Evolutionary conservation across 805 yeast genomes (phyloP), one percentile per base, ranked within the genome.

Genomic region (Teunomyces stri): DNA sequence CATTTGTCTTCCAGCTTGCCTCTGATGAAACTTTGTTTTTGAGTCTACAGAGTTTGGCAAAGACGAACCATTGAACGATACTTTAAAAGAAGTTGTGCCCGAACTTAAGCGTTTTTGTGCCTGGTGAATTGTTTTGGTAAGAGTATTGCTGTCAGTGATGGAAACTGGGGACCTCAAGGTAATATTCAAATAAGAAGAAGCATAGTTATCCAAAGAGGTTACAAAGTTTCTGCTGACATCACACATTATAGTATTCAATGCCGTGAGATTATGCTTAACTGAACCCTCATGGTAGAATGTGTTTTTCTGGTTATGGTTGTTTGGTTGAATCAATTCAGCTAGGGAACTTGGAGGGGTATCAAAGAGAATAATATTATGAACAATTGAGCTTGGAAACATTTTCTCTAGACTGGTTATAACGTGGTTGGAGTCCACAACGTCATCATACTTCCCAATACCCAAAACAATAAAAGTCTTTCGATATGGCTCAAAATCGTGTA

Each of bases 401-500:
- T 65, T 68, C 42, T 70, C 72, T 43, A 90, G 69, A n/a, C 64
- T 60, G 1, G 52, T 56, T 37, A 78, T 51, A 37, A 22, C n/a
- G 16, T 4, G 9, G 6, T 37, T 20, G 6, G 41, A 39, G 11
- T 53, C 49, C 1, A 42, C 29, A 5, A 43, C 40, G 4, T 42
- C 50, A 4, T 43, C 49, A 60, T 69, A 72, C 18, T 60, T 52
- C 1, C 75, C 71, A 12, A 76, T 49, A 0, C 81, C 83, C 6
- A 79, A 42, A 4, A 84, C 82, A 6, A 85, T 74, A 55, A 89
- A 80, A 0, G 87, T 81, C 59, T 89, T 89, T 44, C 97, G 69
- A 65, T 79, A 89, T 1, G 97, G 96, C 66, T 94, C 97, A 52
- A 92, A 82, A 64, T 92, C 98, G 55, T 86, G 88, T 36, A 92